These are phyloP conservation scores for Galeopsis tetrahit DNA, from an alignment of 257 asterid genomes.

Conservation along the genomic window DNA sequence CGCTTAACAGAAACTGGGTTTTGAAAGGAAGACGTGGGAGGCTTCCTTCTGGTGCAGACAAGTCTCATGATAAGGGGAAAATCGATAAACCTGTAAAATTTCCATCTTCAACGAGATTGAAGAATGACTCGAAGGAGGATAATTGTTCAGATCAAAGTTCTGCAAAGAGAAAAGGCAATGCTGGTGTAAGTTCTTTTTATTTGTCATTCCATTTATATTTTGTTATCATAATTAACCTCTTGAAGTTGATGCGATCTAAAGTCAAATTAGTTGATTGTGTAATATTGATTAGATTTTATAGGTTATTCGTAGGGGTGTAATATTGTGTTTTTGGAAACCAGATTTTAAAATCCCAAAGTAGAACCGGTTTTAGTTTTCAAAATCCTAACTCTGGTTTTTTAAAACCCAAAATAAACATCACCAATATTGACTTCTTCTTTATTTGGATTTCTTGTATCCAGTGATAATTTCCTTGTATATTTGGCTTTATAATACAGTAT, in stretches of 20 bases:
- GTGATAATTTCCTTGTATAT: too few relatives aligned
- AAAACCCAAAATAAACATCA: too few relatives aligned
- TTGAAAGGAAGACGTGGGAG: constrained; percentile 72
- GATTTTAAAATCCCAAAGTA: too few relatives aligned
- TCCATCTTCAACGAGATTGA: constrained; percentile 43
- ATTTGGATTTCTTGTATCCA: background rate
- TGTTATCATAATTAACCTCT: constrained; percentile 21
- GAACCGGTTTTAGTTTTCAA: too few relatives aligned
- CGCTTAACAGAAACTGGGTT: constrained; percentile 71
- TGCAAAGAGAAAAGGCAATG: constrained; percentile 81
- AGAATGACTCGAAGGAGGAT: constrained; percentile 46
- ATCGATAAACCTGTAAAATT: constrained; percentile 47
- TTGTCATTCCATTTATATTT: constrained; percentile 3
- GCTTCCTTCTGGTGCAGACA: constrained; percentile 56
- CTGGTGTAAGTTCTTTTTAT: constrained; percentile 62
- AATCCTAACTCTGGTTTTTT: too few relatives aligned
- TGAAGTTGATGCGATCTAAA: background rate
- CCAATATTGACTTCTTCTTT: constrained; percentile 4
- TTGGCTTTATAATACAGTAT: constrained; percentile 50
- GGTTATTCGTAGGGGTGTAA: too few relatives aligned
- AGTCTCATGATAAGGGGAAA: constrained; percentile 46
- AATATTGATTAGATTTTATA: too few relatives aligned
- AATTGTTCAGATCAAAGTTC: constrained; percentile 41
- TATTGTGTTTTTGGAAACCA: too few relatives aligned
- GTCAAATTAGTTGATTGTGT: background rate